Evolutionary conservation across 129 eudicot genomes (phyloP), one percentile per base, ranked within the genome.

Genomic region (Ambrosia artemisiifolia): DNA sequence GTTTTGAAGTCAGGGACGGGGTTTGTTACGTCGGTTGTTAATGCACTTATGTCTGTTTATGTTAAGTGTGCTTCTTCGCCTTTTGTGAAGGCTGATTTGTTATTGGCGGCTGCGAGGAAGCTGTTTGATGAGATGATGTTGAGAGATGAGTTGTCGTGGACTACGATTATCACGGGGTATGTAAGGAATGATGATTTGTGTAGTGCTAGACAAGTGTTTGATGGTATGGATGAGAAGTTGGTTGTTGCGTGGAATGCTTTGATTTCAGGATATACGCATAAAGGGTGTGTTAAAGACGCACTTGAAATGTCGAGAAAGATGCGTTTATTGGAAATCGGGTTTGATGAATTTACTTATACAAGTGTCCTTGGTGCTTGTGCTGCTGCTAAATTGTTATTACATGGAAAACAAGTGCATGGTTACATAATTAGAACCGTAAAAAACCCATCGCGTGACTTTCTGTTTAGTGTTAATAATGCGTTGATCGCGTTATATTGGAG

Each of bases 191-290:
- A 71, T 71, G 89, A 91, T 70, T 86, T 91, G 35, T 65, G 63
- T 20, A 49, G 81, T 38, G 96, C 97, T 0, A 71, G 75, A 32
- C 74, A 86, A 63, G 87, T 91, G 67, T 91, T 91, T 14, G 66
- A 75, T 40, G 80, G 83, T 38, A 81, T 84, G 93, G 73, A 65
- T 47, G 87, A 82, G 32, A 85, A 88, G 54, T 55, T 83, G 54
- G 87, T 84, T 59, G 96, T 84, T 33, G 93, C 85, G 1, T 91
- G 97, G 97, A 91, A 91, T 62, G 88, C 96, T 0, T 81, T 72
- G 60, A 72, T 72, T 60, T 72, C 76, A 16, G 76, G 76, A 72
- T 72, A 72, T 12, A 12, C 12, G 80, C 96, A 84, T 7, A 83
- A 84, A 72, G 91, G 91, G 18, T 28, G 77, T 47, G 74, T 80